Conservation (phyloP, 2,329 filamentous ascomycete species). For the Capronia epimyces region DNA sequence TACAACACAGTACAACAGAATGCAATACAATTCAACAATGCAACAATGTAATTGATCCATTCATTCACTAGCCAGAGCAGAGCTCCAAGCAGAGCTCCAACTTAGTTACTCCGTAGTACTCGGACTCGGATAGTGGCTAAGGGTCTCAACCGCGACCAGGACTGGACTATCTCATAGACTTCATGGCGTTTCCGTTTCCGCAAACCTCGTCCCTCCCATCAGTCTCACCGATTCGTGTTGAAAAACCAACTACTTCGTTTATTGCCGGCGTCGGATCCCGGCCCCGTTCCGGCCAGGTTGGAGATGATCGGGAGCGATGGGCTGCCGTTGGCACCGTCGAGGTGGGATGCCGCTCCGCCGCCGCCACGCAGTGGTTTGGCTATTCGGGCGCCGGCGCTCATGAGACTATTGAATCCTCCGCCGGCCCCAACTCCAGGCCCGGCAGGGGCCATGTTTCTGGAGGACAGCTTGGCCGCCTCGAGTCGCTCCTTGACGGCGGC, state of each 20-base stretch:
- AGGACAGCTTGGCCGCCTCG: slow-evolving; percentile 91
- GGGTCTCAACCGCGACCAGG: no score
- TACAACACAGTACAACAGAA: no score
- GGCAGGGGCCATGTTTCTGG: slow-evolving; percentile 64
- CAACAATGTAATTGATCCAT: no score
- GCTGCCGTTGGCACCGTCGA: slow-evolving; percentile 34
- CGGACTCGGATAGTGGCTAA: no score
- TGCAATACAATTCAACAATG: no score
- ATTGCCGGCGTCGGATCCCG: slow-evolving; percentile 60
- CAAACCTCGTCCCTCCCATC: background rate
- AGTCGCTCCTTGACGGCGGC: slow-evolving; percentile 96
- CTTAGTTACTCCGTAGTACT: no score
- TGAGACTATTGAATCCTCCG: slow-evolving; percentile 33
- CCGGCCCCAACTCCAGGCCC: slow-evolving; percentile 57
- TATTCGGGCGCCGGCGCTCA: slow-evolving; percentile 48
- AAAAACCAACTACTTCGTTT: slow-evolving; percentile 58
- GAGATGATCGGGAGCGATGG: slow-evolving; percentile 34
- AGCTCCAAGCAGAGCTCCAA: no score
- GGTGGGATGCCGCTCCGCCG: slow-evolving; percentile 33
- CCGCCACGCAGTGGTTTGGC: slow-evolving; percentile 60
- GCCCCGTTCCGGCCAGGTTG: slow-evolving; percentile 49
- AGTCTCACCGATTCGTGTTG: slow-evolving; percentile 30
- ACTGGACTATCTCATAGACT: background rate
- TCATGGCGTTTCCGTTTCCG: background rate
- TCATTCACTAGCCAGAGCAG: no score